Percentiles rank a stretch among this genome's conserved stretches.
Conservation (phyloP, 2,329 filamentous ascomycete genomes). For the Didymellaceae sp. region DNA sequence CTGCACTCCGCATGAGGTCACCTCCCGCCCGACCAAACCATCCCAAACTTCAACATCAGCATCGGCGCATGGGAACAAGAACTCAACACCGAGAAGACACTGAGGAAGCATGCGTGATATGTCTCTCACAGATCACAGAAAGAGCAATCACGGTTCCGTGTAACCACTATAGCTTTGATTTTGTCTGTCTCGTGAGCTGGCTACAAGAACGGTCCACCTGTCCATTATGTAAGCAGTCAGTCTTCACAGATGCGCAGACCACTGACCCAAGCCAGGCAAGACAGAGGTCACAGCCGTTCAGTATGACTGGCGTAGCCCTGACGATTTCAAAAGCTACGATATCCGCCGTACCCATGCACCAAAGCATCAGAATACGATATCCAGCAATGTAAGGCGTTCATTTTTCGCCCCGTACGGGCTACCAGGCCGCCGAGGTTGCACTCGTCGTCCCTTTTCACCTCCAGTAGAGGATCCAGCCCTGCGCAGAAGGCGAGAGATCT, state of each 20-base stretch:
- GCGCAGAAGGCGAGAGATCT: slow-evolving; percentile 72
- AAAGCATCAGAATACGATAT: neutral
- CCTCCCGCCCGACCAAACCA: slow-evolving; percentile 24
- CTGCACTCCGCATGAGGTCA: slow-evolving; percentile 24
- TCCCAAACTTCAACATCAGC: slow-evolving; percentile 13
- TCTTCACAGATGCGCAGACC: neutral
- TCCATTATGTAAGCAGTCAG: slow-evolving; percentile 73
- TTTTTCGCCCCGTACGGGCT: slow-evolving; percentile 25
- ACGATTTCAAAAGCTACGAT: slow-evolving; percentile 65
- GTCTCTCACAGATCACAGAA: slow-evolving; percentile 77
- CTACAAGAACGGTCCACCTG: slow-evolving; percentile 74
- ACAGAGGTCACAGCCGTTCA: slow-evolving; percentile 64
- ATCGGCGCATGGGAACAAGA: slow-evolving; percentile 37
- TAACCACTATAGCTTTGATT: slow-evolving; percentile 82
- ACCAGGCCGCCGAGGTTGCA: slow-evolving; percentile 24
- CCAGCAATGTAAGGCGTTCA: neutral
- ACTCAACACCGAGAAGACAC: slow-evolving; percentile 23
- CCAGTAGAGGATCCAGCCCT: slow-evolving; percentile 55
- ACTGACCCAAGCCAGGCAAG: slow-evolving; percentile 51
- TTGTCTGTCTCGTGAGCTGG: slow-evolving; percentile 83
- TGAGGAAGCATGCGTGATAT: slow-evolving; percentile 75
- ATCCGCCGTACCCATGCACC: slow-evolving; percentile 50
- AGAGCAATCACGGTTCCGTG: slow-evolving; percentile 76
- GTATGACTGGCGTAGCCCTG: slow-evolving; percentile 65
- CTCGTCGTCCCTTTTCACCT: slow-evolving; percentile 30